Evolutionary conservation across 202 grass and related monocot genomes (phyloP), one percentile per base, ranked within the genome.

Genomic region (Carex sylvatica): DNA sequence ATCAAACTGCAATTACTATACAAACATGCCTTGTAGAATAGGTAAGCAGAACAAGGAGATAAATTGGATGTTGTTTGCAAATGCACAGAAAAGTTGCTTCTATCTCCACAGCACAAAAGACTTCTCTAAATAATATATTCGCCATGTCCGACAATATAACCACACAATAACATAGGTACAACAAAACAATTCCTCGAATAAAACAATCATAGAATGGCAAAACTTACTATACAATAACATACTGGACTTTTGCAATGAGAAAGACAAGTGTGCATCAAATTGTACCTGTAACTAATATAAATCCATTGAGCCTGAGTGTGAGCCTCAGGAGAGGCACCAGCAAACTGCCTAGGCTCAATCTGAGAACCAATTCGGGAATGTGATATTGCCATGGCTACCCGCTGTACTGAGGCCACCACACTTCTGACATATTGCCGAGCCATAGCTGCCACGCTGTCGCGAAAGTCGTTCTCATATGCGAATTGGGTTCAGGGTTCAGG

Each of bases 351-450:
- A 65, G 89, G 54, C 78, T 91, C 84, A 0, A 98, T 82, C 44
- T 88, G 92, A 0, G 65, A 28, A 76, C 87, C 90, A 3, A 94
- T 87, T 15, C 78, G 79, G 3, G 90, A 87, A 47, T 92, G 92
- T 60, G 92, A 85, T 80, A 98, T 91, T 9, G 89, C 95, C 89
- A 98, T 95, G 31, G 95, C 95, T 79, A 98, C 89, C 81, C 91
- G 90, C 87, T 98, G 95, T 19, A 98, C 92, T 0, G 92, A 93
- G 7, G 92, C 67, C 69, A 93, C 90, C 58, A 98, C 95, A n/a
- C 84, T 80, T 65, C 92, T 86, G n/a, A 98, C 91, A 49, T 95
- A 98, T 58, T 91, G 89, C 62, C 86, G 87, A 0, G 90, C 90
- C 95, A 98, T 98, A 51, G 82, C 87, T 49, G 95, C 92, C 16